A percentile compares a stretch with the other conserved stretches of the same genome.
These are phyloP conservation scores for Marasmius sp. DNA, from an alignment of 1,284 basidiomycete species.

Conservation along the genomic window DNA sequence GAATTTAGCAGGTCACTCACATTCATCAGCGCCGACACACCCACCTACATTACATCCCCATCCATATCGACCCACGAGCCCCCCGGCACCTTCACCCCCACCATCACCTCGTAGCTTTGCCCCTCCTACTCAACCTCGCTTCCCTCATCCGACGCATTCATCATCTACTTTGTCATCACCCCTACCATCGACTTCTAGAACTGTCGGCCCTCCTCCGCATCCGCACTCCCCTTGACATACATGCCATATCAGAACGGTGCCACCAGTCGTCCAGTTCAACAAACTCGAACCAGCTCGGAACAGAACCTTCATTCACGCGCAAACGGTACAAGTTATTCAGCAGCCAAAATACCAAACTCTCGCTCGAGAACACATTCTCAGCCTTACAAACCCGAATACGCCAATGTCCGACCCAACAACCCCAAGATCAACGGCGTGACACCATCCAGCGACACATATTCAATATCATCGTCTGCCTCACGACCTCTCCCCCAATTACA, in stretches of 20 bases:
- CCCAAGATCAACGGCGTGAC: neutral
- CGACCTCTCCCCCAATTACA: constrained; percentile 11
- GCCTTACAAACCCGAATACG: neutral
- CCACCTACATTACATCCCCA: neutral
- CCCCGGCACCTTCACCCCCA: neutral
- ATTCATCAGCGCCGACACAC: neutral
- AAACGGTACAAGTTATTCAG: neutral
- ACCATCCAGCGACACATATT: constrained; percentile 1
- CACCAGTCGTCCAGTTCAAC: neutral
- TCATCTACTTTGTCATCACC: neutral
- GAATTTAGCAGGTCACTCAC: neutral
- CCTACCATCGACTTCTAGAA: neutral
- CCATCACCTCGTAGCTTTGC: neutral
- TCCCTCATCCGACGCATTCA: neutral
- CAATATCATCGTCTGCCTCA: neutral
- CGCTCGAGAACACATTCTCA: constrained; percentile 1
- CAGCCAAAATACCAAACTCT: neutral
- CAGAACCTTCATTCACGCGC: constrained; percentile 3
- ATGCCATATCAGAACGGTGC: neutral
- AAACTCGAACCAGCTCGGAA: neutral
- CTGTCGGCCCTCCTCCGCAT: neutral
- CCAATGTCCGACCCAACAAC: neutral
- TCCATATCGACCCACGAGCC: no score
- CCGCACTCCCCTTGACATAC: neutral
- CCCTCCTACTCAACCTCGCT: neutral